Evolutionary conservation across 768 basidiomycete genomes (phyloP).

Genomic region (Mycena polygramma): DNA sequence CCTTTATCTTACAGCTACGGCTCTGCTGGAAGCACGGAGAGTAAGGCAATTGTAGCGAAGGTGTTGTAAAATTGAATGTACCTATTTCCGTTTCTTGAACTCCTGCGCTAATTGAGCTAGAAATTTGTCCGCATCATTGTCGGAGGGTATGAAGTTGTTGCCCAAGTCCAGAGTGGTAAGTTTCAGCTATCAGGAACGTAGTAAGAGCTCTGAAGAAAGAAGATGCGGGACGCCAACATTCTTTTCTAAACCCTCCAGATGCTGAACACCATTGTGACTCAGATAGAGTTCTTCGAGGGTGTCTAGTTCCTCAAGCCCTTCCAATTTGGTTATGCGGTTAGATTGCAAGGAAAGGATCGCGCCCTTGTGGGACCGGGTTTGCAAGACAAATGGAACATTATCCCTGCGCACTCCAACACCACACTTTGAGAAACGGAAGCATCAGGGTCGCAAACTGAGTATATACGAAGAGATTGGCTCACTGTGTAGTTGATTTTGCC

Average conservation of each 20-base stretch:
- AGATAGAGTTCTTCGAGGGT: slow-evolving; percentile 92
- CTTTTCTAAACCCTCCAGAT: slow-evolving; percentile 86
- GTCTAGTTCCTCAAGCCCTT: slow-evolving; percentile 79
- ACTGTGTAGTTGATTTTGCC: slow-evolving; percentile 32
- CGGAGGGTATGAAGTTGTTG: slow-evolving; percentile 79
- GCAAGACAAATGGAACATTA: too few relatives aligned
- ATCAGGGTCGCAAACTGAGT: too few relatives aligned
- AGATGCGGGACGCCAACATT: slow-evolving; percentile 65
- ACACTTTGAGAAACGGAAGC: slow-evolving; percentile 18
- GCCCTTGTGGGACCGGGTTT: too few relatives aligned
- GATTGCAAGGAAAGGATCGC: slow-evolving; percentile 93
- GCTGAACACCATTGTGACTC: slow-evolving; percentile 91
- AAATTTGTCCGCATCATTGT: slow-evolving; percentile 71
- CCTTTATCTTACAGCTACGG: too few relatives aligned
- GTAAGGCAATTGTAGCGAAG: slow-evolving; percentile 14
- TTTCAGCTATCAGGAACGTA: slow-evolving; percentile 56
- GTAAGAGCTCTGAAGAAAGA: neutral
- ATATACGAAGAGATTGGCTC: neutral
- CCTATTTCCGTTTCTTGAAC: slow-evolving; percentile 54
- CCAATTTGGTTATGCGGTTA: slow-evolving; percentile 91
- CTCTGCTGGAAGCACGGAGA: slow-evolving; percentile 51
- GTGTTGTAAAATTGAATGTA: slow-evolving; percentile 55
- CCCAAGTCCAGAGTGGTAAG: slow-evolving; percentile 91
- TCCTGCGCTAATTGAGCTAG: slow-evolving; percentile 76
- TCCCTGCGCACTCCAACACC: slow-evolving; percentile 36